Evolutionary conservation across 768 basidiomycete species (phyloP).

Genomic region (Tricholoma sp.): DNA sequence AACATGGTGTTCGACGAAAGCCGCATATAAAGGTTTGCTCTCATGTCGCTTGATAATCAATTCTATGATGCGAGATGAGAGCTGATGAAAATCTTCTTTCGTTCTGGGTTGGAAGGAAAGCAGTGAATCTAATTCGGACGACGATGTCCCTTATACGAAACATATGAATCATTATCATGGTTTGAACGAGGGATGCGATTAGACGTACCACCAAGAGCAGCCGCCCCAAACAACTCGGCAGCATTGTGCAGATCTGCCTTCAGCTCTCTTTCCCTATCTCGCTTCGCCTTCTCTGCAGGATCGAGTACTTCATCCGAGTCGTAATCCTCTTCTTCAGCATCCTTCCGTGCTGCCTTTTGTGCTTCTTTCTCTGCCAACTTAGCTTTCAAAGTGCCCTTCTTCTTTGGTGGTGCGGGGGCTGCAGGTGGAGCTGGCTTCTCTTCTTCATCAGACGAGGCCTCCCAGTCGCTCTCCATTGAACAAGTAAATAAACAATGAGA

Average conservation of each 20-base stretch:
- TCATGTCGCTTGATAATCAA: slow-evolving; percentile 75
- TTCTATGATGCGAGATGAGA: slow-evolving; percentile 73
- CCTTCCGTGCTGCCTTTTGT: slow-evolving; percentile 49
- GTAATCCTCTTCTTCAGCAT: slow-evolving; percentile 44
- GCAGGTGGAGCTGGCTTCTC: slow-evolving; percentile 43
- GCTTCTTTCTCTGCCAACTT: slow-evolving; percentile 93
- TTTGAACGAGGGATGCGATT: neutral
- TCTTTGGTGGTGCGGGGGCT: slow-evolving; percentile 69
- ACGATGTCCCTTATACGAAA: slow-evolving; percentile 50
- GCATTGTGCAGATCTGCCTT: slow-evolving; percentile 86
- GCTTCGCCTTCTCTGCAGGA: slow-evolving; percentile 70
- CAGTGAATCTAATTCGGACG: slow-evolving; percentile 62
- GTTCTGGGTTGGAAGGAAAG: slow-evolving; percentile 79
- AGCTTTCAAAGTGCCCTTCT: slow-evolving; percentile 88
- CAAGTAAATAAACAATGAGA: slow-evolving; percentile 4
- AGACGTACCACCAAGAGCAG: slow-evolving; percentile 55
- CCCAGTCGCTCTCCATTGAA: slow-evolving; percentile 84
- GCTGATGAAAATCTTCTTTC: slow-evolving; percentile 78
- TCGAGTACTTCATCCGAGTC: slow-evolving; percentile 75
- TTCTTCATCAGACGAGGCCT: slow-evolving; percentile 75
- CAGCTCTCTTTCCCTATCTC: slow-evolving; percentile 78
- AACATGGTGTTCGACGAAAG: slow-evolving; percentile 82
- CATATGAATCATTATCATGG: neutral
- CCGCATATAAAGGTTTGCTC: slow-evolving; percentile 73
- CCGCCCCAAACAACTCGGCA: slow-evolving; percentile 72